Conservation (phyloP, 495 filamentous ascomycete species). For the Hyaloscypha bicolor region DNA sequence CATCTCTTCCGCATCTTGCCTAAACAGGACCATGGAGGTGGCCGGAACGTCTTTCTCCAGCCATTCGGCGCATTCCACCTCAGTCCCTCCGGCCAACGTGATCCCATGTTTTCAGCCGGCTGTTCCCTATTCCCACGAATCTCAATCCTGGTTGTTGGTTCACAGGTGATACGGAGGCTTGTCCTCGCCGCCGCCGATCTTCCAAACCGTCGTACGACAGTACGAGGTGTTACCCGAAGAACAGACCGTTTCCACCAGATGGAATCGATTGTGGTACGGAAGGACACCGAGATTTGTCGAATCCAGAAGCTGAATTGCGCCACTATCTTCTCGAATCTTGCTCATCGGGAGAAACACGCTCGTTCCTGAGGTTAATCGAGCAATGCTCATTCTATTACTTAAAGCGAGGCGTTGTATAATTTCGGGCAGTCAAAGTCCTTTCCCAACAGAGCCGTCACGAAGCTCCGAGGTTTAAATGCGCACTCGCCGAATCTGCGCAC, state of each 20-base stretch:
- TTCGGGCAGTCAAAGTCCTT: background rate
- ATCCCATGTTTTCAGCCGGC: background rate
- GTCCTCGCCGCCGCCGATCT: slow-evolving; percentile 5
- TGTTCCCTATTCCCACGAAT: slow-evolving; percentile 8
- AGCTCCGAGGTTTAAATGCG: background rate
- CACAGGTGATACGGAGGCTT: background rate
- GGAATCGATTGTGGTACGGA: slow-evolving; percentile 1
- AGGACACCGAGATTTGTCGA: background rate
- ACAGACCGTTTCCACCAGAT: background rate
- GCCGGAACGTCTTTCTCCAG: slow-evolving; percentile 17
- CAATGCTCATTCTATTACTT: background rate
- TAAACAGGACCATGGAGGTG: background rate
- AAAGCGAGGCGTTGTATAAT: background rate
- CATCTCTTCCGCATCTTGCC: slow-evolving; percentile 1
- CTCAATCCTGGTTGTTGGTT: background rate
- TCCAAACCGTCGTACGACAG: background rate
- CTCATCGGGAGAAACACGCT: background rate
- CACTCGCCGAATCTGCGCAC: background rate
- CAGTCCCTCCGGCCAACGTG: background rate
- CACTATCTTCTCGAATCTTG: background rate
- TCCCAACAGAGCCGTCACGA: slow-evolving; percentile 4
- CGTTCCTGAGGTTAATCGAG: background rate
- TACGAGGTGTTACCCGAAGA: background rate
- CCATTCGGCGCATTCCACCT: slow-evolving; percentile 3
- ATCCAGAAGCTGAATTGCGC: background rate